These are phyloP conservation scores for Aegle marmelos DNA, from an alignment of 345 rosid genomes.

Conservation along the genomic window DNA sequence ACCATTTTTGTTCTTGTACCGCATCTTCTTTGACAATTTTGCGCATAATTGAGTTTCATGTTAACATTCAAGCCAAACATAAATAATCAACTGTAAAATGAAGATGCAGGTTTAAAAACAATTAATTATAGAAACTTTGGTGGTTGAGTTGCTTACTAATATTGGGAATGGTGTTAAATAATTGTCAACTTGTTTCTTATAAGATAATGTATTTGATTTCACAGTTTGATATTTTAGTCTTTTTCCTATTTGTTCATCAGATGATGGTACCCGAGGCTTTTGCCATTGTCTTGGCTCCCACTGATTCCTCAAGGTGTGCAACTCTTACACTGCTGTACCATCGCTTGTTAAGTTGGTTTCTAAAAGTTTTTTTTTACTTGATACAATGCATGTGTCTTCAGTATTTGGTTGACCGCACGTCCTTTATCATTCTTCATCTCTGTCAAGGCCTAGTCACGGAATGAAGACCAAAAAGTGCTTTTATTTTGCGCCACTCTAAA, in stretches of 20 bases:
- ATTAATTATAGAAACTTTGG: not conserved
- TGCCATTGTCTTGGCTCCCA: conserved; percentile 92
- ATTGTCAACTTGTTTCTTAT: not conserved
- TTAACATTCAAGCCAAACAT: not conserved
- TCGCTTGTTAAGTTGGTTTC: not conserved
- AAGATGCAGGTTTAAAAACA: not conserved
- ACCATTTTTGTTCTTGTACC: not conserved
- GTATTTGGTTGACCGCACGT: not conserved
- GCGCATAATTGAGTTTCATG: not conserved
- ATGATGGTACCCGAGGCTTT: conserved; percentile 90
- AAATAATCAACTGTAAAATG: not conserved
- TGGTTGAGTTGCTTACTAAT: not conserved
- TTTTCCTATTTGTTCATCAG: conserved; percentile 25
- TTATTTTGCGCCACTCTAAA: not conserved
- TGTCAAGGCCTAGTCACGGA: not conserved
- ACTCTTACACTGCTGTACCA: not conserved
- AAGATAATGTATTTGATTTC: not conserved
- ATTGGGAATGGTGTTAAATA: not conserved
- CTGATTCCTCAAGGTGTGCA: conserved; percentile 65
- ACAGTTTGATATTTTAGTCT: not conserved
- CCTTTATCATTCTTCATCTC: not conserved
- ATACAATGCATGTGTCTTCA: not conserved
- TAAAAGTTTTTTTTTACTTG: not conserved
- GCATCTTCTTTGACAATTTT: not conserved
- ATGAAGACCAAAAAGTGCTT: not conserved